Evolutionary conservation across 176 grass and related monocot genomes (phyloP), one percentile per base, ranked within the genome.

Genomic region (Musa beccarii): DNA sequence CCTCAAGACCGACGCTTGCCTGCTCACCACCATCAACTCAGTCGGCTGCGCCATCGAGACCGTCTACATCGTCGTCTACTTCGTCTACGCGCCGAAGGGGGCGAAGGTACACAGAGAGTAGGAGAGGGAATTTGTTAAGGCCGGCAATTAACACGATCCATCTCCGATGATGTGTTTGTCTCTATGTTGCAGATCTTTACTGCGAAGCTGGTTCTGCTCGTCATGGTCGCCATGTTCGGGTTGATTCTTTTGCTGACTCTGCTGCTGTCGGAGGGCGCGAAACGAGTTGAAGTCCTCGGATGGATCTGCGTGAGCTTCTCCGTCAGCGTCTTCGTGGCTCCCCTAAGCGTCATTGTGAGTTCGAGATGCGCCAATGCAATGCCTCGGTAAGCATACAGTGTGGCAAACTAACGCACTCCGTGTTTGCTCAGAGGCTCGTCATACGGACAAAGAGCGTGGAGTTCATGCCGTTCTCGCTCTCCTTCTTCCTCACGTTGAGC

Each of bases 381-480:
- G 34, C 34, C 34, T 43, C 4, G 34, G 34, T 43, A 43, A 43
- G 3, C 34, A 5, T 5, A 6, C 6, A 43, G 34, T 43, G 34
- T 43, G 34, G 34, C 34, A 43, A 43, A 43, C 34, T 43, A 43
- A 43, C 34, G 34, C 34, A 43, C 34, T 43, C 34, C 4, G 34
- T 43, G 34, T 43, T 43, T 73, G 73, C 34, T 43, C 87, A 96
- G 93, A 83, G 93, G 63, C 84, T 89, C 59, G 93, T 97, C 29
- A 89, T 97, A 80, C 87, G 85, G 10, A 96, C 93, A 70, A 92
- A 92, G 85, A 96, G 93, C 80, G 93, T 96, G 73, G 93, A 96
- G 85, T 96, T 92, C 89, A 96, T 96, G 93, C 93, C 93, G 14
- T 87, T 92, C 79, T 86, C 83, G 54, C 81, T 92, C 10, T 93